Conservation (phyloP, 495 filamentous ascomycete genomes). For the Niebla homalea region DNA sequence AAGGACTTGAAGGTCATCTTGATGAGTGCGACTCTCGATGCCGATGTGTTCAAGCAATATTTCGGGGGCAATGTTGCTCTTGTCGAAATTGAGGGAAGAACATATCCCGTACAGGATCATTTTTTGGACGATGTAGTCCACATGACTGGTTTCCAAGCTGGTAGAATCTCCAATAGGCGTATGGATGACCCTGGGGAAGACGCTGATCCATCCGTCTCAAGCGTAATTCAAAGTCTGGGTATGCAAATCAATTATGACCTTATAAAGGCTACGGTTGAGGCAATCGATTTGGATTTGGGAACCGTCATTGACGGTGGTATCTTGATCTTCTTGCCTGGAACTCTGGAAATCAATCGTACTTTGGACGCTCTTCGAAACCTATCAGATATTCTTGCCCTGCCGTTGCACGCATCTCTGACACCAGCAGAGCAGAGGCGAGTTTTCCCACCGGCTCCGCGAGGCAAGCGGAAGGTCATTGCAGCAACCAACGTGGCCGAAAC, state of each 20-base stretch:
- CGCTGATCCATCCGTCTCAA: conserved; percentile 42
- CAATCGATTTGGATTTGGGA: conserved; percentile 64
- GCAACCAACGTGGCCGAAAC: conserved; percentile 97
- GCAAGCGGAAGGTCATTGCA: conserved; percentile 80
- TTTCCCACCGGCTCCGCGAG: conserved; percentile 60
- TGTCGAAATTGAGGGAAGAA: conserved; percentile 79
- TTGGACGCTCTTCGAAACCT: conserved; percentile 54
- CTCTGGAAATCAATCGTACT: conserved; percentile 72
- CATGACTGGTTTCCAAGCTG: conserved; percentile 57
- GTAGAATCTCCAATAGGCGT: conserved; percentile 26
- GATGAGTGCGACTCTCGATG: conserved; percentile 97
- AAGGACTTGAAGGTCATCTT: conserved; percentile 82
- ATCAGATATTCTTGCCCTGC: conserved; percentile 65
- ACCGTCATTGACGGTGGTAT: conserved; percentile 61
- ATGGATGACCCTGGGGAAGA: conserved; percentile 23
- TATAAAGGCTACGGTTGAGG: conserved; percentile 60
- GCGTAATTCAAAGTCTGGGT: conserved; percentile 58
- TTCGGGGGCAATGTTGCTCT: conserved; percentile 63
- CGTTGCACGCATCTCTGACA: conserved; percentile 83
- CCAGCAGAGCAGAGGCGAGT: conserved; percentile 77
- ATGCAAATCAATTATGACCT: conserved; percentile 89
- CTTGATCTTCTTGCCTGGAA: conserved; percentile 82
- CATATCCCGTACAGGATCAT: conserved; percentile 78
- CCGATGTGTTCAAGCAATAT: conserved; percentile 71
- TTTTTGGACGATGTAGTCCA: conserved; percentile 82